Base-by-base conservation (phyloP, 1,139 yeast genomes). In the Hansenula sp. region DNA sequence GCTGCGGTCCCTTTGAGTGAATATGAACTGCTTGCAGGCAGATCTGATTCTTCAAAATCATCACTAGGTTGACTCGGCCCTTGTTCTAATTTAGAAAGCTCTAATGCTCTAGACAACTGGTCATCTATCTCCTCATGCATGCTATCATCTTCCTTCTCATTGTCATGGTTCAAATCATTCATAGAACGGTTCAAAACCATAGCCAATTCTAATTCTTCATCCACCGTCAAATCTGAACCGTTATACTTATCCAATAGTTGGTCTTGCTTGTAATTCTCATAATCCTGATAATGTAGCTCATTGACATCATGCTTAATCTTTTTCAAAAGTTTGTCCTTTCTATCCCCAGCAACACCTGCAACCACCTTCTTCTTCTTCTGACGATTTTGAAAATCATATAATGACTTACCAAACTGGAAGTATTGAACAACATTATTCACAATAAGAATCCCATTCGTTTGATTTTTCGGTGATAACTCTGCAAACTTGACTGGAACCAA, bases 401-500 rank as follows among this genome's bases (percentile, higher is more conserved):
- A 25, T 17, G 54, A 54, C 13, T 69, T 70, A 6, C 91, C 93
- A 61, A 79, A 74, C 50, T 78, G 79, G 57, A 84, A 82, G 55
- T 77, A 80, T 54, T 83, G 89, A 1, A 82, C 65, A 1, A 76
- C 67, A 19, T 80, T 76, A 3, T 81, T 82, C 43, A 80, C 73
- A 1, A 74, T 66, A 4, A 81, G 65, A 3, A 81, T 58, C 1
- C 90, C 91, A 46, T 71, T 71, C 2, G 78, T 67, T 33, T 58
- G 74, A 56, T 63, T 63, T 46, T 71, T 68, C 5, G 69, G 68
- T 39, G 74, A 79, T 32, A 82, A 55, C 28, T 61, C 55, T 2
- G 80, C 70, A 17, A 65, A 66, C 7, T 63, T 56, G 4, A 76
- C 74, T 0, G 83, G 80, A 44, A 55, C 48, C 17, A 55, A 37